Conservation (phyloP, 75 land plant species). For the Larix kaempferi region DNA sequence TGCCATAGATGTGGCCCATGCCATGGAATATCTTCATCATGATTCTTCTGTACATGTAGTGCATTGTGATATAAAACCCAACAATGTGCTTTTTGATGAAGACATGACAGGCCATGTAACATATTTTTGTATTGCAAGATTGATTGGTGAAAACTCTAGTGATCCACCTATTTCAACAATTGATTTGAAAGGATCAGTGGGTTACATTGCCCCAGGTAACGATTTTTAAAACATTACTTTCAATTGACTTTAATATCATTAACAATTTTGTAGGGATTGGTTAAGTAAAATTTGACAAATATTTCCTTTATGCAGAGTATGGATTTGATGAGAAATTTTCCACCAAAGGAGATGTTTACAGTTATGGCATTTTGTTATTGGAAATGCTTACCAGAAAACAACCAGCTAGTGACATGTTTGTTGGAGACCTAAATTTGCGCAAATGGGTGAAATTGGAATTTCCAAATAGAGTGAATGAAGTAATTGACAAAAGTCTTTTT, state of each 20-base stretch:
- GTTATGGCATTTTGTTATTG: conserved; percentile 30
- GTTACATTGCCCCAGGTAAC: conserved; percentile 5
- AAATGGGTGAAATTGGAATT: neutral
- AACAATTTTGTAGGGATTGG: neutral
- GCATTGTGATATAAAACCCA: conserved; percentile 10
- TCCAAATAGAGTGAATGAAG: neutral
- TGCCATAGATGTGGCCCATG: conserved; percentile 31
- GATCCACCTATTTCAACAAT: too few species aligned
- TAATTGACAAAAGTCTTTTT: neutral
- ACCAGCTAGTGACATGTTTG: neutral
- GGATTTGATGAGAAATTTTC: conserved; percentile 13
- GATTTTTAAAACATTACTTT: neutral
- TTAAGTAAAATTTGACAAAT: neutral
- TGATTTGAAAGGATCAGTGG: neutral
- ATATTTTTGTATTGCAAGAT: too few species aligned
- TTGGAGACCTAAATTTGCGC: neutral
- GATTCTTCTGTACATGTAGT: conserved; percentile 10
- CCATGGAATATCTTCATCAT: conserved; percentile 34
- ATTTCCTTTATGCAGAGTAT: conserved; percentile 21
- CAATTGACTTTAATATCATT: neutral
- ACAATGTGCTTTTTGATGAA: conserved; percentile 6
- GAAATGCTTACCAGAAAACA: conserved; percentile 22
- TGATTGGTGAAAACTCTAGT: neutral
- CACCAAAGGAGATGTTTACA: conserved; percentile 28
- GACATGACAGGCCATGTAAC: neutral